Conservation (phyloP, 306 rosid species). For the Cicer pinnatifidum region DNA sequence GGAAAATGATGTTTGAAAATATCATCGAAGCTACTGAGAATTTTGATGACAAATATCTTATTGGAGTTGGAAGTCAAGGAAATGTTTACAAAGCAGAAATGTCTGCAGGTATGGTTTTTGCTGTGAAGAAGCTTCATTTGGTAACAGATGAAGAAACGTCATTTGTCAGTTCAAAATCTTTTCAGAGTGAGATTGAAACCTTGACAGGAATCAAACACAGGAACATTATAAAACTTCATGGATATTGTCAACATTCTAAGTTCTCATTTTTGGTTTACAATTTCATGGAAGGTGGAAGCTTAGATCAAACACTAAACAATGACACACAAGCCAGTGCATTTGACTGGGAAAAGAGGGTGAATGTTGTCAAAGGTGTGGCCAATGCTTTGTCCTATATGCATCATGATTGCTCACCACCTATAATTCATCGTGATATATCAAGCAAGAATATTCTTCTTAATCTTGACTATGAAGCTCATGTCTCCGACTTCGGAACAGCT, state of each 20-base stretch:
- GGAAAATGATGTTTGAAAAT: conserved; percentile 44
- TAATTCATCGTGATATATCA: conserved; percentile 48
- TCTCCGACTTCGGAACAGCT: conserved; percentile 47
- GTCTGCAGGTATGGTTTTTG: conserved; percentile 39
- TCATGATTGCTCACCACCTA: conserved; percentile 47
- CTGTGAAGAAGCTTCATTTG: conserved; percentile 49
- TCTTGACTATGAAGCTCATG: conserved; percentile 49
- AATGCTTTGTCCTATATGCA: conserved; percentile 51
- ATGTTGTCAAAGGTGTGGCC: conserved; percentile 49
- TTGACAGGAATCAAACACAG: conserved; percentile 45
- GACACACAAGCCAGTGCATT: conserved; percentile 37
- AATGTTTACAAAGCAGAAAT: conserved; percentile 42
- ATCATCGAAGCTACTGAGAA: conserved; percentile 46
- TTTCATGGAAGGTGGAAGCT: conserved; percentile 50
- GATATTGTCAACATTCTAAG: conserved; percentile 45
- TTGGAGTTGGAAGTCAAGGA: conserved; percentile 48
- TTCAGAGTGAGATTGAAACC: conserved; percentile 43
- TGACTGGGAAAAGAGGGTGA: conserved; percentile 49
- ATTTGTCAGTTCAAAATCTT: conserved; percentile 34
- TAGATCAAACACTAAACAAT: conserved; percentile 38
- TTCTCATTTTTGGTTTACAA: conserved; percentile 46
- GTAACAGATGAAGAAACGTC: conserved; percentile 37
- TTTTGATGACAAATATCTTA: conserved; percentile 44
- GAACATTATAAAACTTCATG: conserved; percentile 48
- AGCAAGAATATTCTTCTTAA: conserved; percentile 49